Evolutionary conservation across 2,329 filamentous ascomycete genomes (phyloP), one percentile per base, ranked within the genome.

Genomic region (Phyllachora maydis): DNA sequence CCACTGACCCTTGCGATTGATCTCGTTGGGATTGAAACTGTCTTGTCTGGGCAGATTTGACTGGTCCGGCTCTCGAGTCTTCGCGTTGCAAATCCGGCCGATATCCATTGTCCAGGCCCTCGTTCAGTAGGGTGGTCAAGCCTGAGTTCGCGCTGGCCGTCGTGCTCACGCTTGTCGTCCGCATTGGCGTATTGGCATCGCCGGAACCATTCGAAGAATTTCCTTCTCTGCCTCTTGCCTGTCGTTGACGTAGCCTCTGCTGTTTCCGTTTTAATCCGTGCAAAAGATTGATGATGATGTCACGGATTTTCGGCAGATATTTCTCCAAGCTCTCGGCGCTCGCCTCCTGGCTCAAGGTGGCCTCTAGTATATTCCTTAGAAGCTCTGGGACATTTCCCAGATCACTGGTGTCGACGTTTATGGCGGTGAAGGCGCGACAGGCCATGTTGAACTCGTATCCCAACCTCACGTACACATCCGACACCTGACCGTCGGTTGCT

Each of bases 391-490:
- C 88, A 36, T 92, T 92, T 27, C 88, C 88, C 8, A 98, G 60
- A 46, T 98, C 88, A 14, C 70, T 67, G 2, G 83, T 93, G 40
- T 98, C 88, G 32, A 98, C 88, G 31, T 90, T 88, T 40, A 98
- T 98, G 28, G 83, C 81, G 39, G 79, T 81, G 50, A 98, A 98
- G 30, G 88, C 85, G 26, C 88, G 75, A 47, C 85, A 95, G 14
- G 88, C 88, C 56, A 98, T 88, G 50, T 98, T 98, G 61, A 98
- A 98, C 50, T 98, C 88, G 50, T 98, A 98, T 22, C 88, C 88
- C 30, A 98, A 56, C 30, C 88, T 75, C 30, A 98, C 88, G 44
- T 98, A 98, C 37, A 98, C 88, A 46, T 98, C 88, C 8, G 88
- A 95, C 29, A 98, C 88, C 45, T 95, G 79, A 30, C 74, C 77